Evolutionary conservation across 164 flowering plant species (phyloP).

Genomic region (Cinnamomum micranthum): DNA sequence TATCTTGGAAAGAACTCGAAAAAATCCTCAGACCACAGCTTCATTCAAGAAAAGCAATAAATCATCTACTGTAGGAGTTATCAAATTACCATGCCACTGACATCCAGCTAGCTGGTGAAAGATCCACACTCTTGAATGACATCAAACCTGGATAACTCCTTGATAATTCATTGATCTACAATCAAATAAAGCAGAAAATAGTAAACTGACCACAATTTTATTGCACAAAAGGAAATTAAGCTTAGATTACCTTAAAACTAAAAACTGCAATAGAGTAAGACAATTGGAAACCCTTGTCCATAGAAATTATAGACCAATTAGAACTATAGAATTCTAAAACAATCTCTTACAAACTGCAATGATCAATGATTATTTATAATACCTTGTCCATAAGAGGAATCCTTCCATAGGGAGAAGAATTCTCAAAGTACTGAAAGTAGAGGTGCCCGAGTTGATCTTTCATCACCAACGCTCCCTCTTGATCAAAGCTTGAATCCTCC

Average conservation of each 20-base stretch:
- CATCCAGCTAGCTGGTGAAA: slow-evolving; percentile 79
- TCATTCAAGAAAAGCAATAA: no score
- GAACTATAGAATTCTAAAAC: no score
- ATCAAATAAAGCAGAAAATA: neutral
- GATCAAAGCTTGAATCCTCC: slow-evolving; percentile 39
- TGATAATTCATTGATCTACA: slow-evolving; percentile 42
- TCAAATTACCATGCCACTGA: slow-evolving; percentile 58
- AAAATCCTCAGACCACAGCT: no score
- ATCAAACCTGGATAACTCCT: slow-evolving; percentile 32
- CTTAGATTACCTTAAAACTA: no score
- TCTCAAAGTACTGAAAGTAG: slow-evolving; percentile 47
- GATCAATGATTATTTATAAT: neutral
- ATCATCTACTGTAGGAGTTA: no score
- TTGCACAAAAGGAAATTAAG: no score
- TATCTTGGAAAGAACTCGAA: no score
- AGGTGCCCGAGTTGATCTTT: slow-evolving; percentile 43
- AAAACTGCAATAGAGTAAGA: no score
- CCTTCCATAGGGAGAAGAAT: slow-evolving; percentile 39
- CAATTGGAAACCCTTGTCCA: neutral
- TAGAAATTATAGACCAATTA: neutral
- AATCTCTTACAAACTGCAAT: no score
- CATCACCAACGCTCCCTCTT: slow-evolving; percentile 18
- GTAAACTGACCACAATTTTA: no score
- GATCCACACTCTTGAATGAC: slow-evolving; percentile 51
- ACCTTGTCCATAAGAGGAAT: slow-evolving; percentile 56